Evolutionary conservation across 2,329 filamentous ascomycete genomes (phyloP), one percentile per base, ranked within the genome.

Genomic region (Lecanicillium sp.): DNA sequence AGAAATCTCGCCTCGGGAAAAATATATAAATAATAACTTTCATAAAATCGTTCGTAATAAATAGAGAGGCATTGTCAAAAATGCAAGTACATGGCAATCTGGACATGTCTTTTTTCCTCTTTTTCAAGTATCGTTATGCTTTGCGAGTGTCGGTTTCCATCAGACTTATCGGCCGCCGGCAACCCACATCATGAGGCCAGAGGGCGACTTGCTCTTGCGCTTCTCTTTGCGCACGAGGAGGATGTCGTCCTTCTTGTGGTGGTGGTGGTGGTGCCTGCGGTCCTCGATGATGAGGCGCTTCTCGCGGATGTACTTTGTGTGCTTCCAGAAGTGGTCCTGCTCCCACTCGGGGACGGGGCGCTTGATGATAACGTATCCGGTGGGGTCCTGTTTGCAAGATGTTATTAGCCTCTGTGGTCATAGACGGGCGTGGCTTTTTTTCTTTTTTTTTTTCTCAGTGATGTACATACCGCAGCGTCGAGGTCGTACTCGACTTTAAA

Each of bases 311-410:
- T 74, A 68, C 52, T 74, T 74, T 3, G 86, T 88, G 65, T 90
- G 84, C 36, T 79, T 75, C 75, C 86, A 90, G 41, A 89, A 75
- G 49, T 80, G 70, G 50, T 87, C 78, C 58, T 88, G 86, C 60
- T 88, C 78, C 52, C 78, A 77, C 56, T 88, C 81, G 4, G 79
- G 77, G 44, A 90, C 80, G 79, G 80, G 87, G 48, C 81, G 74
- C 65, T 85, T 86, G 67, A 90, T 85, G 51, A 90, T 65, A 48
- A 90, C 71, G 56, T 80, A 90, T 39, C 85, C 80, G 44, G 83
- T 76, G 15, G 79, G 75, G 58, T 90, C 83, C 73, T 81, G 55
- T 35, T 47, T 7, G 9, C 11, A 29, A n/a, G n/a, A 12, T 57
- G 60, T 64, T 67, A 80, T 55, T 40, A 36, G 32, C 19, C 5